Evolutionary conservation across 2,329 filamentous ascomycete species (phyloP), one percentile per base, ranked within the genome.

Genomic region (Fusarium tjaetaba): DNA sequence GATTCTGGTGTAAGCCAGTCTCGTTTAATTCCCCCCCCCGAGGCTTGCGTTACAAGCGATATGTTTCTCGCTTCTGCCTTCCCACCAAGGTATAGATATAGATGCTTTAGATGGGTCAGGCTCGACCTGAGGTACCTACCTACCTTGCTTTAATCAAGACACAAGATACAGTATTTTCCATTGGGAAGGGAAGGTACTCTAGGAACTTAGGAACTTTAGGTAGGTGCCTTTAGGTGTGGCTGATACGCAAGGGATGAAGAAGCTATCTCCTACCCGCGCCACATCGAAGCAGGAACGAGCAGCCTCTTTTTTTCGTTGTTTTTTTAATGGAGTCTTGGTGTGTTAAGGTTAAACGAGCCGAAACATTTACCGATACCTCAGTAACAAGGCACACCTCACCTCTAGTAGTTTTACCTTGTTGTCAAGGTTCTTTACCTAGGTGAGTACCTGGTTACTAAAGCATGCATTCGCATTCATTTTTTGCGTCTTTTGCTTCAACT

Each of bases 291-390:
- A 39, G 36, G 32, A 34, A 64, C 32, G 8, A 41, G 14, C 22
- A 60, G 26, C n/a, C 42, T 61, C 30, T n/a, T 38, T 38, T 30
- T 30, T 36, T 13, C 32, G 28, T 39, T 28, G 32, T 36, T 41
- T 36, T 41, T 49, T 49, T n/a, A 34, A 58, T 26, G 42, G 61
- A 39, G 63, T 65, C 61, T 42, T 49, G 24, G 36, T 15, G 26
- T 15, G 30, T 66, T 46, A 49, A 43, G 64, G 43, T 67, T 67
- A 67, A 45, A 57, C 41, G 36, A 65, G 42, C 63, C 61, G 49
- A 57, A 48, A 38, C 24, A 28, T 59, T 30, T 46, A 49, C 41
- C 38, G 36, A 43, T 28, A 55, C 55, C 38, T 48, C 24, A 26
- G 36, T 36, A 32, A 52, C 42, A 52, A 60, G 57, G 57, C 43